Evolutionary conservation across 768 basidiomycete species (phyloP).

Genomic region (Coprinopsis cinerea): DNA sequence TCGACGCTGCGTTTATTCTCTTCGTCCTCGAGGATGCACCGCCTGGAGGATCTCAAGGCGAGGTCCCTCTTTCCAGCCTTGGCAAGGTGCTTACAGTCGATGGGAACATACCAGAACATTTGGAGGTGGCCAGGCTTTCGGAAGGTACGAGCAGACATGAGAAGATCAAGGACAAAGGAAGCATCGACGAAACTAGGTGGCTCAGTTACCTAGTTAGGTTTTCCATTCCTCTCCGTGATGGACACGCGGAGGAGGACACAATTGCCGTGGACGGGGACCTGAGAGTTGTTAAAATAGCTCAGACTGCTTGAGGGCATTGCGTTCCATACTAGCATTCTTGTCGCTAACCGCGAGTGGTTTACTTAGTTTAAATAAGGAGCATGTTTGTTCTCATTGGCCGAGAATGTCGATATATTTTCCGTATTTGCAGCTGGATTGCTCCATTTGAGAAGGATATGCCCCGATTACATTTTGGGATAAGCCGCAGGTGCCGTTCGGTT

Average conservation of each 20-base stretch:
- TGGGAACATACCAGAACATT: not conserved
- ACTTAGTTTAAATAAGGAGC: too few species aligned
- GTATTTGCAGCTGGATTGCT: too few species aligned
- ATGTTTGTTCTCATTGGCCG: too few species aligned
- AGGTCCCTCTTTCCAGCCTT: conserved; percentile 1
- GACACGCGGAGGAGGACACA: not conserved
- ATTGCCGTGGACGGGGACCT: not conserved
- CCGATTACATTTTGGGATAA: too few species aligned
- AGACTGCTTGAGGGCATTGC: too few species aligned
- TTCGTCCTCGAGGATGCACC: not conserved
- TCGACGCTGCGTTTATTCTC: not conserved
- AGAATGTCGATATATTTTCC: too few species aligned
- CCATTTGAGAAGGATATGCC: too few species aligned
- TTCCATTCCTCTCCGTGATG: not conserved
- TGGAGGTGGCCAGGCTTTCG: not conserved
- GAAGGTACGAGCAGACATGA: not conserved
- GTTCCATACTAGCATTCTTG: too few species aligned
- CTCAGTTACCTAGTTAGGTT: not conserved
- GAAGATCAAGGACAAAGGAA: too few species aligned
- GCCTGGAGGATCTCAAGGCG: not conserved
- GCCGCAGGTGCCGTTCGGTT: too few species aligned
- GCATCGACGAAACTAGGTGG: too few species aligned
- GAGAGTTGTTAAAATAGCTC: not conserved
- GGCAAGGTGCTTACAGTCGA: conserved; percentile 4
- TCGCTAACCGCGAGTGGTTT: too few species aligned